Conservation (phyloP, 805 yeast species). For the Candida coleopterorum region DNA sequence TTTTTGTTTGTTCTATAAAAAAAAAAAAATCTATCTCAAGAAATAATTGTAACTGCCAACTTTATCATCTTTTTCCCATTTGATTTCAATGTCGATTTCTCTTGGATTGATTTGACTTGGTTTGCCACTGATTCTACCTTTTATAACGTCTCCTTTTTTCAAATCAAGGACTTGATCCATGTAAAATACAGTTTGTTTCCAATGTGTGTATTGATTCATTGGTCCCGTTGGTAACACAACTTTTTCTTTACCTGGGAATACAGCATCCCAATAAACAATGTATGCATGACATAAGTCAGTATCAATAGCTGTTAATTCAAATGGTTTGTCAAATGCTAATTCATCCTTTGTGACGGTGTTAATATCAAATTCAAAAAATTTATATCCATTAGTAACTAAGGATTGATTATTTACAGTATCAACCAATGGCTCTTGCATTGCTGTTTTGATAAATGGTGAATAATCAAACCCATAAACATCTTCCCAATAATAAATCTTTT, state of each 20-base stretch:
- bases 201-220: slow-evolving; percentile 88
- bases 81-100: slow-evolving; percentile 79
- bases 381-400: slow-evolving; percentile 67
- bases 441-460: slow-evolving; percentile 80
- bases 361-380: slow-evolving; percentile 78
- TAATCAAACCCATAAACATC: slow-evolving; percentile 97
- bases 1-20: too few species aligned
- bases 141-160: slow-evolving; percentile 69
- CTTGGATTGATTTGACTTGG: slow-evolving; percentile 82
- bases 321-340: slow-evolving; percentile 68
- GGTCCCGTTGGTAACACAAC: slow-evolving; percentile 92
- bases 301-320: slow-evolving; percentile 67
- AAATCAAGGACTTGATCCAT: slow-evolving; percentile 74
- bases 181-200: slow-evolving; percentile 98
- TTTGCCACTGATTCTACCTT: slow-evolving; percentile 65
- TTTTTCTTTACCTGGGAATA: slow-evolving; percentile 67
- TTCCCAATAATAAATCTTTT: slow-evolving; percentile 91
- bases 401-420: slow-evolving; percentile 81
- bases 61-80: slow-evolving; percentile 48
- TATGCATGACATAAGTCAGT: slow-evolving; percentile 84
- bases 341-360: slow-evolving; percentile 84
- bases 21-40: slow-evolving; percentile 51
- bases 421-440: slow-evolving; percentile 91
- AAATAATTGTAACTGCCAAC: slow-evolving; percentile 61
- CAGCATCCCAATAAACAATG: slow-evolving; percentile 93